A percentile compares a stretch with the other conserved stretches of the same genome.
Conservation (phyloP, 441 rosid species). For the Pelargonium cotyledonis region DNA sequence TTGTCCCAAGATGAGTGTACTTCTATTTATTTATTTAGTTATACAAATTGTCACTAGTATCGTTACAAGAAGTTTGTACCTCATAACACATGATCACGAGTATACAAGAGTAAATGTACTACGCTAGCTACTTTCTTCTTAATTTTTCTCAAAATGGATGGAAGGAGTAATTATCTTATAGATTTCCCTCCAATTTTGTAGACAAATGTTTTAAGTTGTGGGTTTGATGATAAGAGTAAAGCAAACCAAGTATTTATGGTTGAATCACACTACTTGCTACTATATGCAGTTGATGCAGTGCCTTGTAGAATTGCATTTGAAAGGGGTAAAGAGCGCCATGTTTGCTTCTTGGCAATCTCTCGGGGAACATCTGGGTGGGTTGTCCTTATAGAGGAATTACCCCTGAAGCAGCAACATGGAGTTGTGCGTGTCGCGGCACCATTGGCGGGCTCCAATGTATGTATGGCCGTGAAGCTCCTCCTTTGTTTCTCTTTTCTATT, state of each 20-base stretch:
- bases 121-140: no score
- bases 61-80: no score
- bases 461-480: constrained; percentile 15
- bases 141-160: no score
- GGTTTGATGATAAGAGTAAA: neutral
- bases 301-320: constrained; percentile 93
- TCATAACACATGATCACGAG: no score
- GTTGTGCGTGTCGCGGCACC: constrained; percentile 76
- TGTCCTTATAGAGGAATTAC: constrained; percentile 72
- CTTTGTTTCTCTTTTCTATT: constrained; percentile 4
- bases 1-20: no score
- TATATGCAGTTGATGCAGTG: constrained; percentile 73
- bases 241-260: constrained; percentile 14
- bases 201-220: neutral
- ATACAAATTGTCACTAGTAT: no score
- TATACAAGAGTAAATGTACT: no score
- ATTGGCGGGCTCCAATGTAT: constrained; percentile 74
- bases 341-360: constrained; percentile 60
- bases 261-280: constrained; percentile 19
- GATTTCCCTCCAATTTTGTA: neutral
- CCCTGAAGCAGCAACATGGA: constrained; percentile 54
- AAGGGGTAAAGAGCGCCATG: constrained; percentile 83
- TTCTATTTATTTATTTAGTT: no score
- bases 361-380: constrained; percentile 79
- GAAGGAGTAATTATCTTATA: neutral